phyloP scores from a whole-genome alignment of 2,329 filamentous ascomycete genomes.

The Aspergillus sp. region DNA sequence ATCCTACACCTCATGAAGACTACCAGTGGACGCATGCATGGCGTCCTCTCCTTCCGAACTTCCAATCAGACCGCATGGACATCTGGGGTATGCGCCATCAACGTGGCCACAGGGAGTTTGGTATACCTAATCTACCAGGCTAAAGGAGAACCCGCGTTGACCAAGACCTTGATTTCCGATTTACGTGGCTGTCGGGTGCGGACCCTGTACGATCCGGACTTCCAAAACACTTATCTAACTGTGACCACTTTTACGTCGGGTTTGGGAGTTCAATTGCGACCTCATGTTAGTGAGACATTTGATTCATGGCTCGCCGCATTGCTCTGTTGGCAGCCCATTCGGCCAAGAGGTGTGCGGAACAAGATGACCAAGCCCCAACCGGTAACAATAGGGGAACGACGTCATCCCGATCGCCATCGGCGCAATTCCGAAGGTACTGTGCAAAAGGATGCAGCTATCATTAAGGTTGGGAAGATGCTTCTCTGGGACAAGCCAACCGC shows the following conservation, averaged over 20 bases:
- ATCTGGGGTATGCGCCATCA: slow-evolving; percentile 47
- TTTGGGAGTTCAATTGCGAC: slow-evolving; percentile 42
- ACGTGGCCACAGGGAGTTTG: slow-evolving; percentile 44
- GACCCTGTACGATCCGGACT: slow-evolving; percentile 42
- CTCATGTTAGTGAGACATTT: slow-evolving; percentile 45
- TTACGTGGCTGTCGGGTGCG: slow-evolving; percentile 44
- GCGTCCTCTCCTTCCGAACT: slow-evolving; percentile 45
- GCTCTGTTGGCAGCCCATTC: slow-evolving; percentile 46
- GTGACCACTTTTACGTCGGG: slow-evolving; percentile 43
- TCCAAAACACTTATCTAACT: slow-evolving; percentile 41
- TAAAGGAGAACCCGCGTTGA: slow-evolving; percentile 42
- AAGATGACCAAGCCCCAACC: slow-evolving; percentile 46
- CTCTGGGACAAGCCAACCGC: slow-evolving; percentile 74
- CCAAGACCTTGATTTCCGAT: slow-evolving; percentile 45
- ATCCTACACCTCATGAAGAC: slow-evolving; percentile 48
- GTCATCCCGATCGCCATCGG: slow-evolving; percentile 34
- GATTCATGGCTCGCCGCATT: slow-evolving; percentile 48
- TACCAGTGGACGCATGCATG: slow-evolving; percentile 47
- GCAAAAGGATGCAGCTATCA: slow-evolving; percentile 70
- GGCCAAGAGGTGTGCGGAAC: slow-evolving; percentile 44
- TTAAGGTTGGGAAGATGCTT: slow-evolving; percentile 88
- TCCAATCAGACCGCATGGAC: slow-evolving; percentile 40
- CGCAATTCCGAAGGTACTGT: slow-evolving; percentile 43
- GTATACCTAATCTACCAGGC: slow-evolving; percentile 48
- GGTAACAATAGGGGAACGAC: slow-evolving; percentile 38